A percentile compares a stretch with the other conserved stretches of the same genome.
Evolutionary conservation across 1,284 basidiomycete species (phyloP).

Genomic region (Microbotryomycetes sp.): DNA sequence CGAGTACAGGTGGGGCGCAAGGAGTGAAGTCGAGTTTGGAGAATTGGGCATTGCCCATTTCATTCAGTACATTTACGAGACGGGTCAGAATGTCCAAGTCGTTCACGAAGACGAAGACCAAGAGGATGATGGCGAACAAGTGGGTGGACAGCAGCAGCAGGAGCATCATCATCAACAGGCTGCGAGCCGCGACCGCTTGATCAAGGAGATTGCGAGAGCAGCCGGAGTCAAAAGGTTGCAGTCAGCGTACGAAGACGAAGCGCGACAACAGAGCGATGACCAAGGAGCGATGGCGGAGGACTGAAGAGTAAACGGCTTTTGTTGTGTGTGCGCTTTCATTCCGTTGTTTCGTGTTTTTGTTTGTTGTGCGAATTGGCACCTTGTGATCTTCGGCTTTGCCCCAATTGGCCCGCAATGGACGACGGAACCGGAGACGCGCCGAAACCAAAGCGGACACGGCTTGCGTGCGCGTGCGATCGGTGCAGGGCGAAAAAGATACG

Average conservation of each 20-base stretch:
- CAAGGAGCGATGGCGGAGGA: not conserved
- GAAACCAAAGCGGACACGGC: not conserved
- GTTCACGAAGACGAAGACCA: not conserved
- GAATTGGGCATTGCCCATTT: conserved; percentile 37
- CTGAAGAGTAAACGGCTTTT: not conserved
- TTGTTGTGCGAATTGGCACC: not conserved
- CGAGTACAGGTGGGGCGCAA: conserved; percentile 40
- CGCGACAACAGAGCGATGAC: too few relatives aligned
- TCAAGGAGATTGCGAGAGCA: conserved; percentile 19
- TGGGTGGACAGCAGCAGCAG: not conserved
- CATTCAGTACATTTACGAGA: conserved; percentile 32
- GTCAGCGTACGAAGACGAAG: conserved; percentile 4
- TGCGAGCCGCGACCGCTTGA: conserved; percentile 14
- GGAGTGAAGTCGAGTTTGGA: conserved; percentile 38
- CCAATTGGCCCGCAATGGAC: not conserved
- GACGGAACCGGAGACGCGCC: not conserved
- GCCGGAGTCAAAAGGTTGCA: conserved; percentile 13
- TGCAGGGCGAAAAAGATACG: not conserved
- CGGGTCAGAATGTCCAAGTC: not conserved
- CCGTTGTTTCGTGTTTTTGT: not conserved
- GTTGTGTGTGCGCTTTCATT: not conserved
- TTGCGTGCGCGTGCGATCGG: not conserved
- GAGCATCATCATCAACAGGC: not conserved
- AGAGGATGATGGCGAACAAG: not conserved
- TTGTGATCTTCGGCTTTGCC: not conserved